Percentiles rank a stretch among this genome's conserved stretches.
phyloP scores from a whole-genome alignment of 2,329 filamentous ascomycete genomes.

The Pseudogymnoascus sp. region DNA sequence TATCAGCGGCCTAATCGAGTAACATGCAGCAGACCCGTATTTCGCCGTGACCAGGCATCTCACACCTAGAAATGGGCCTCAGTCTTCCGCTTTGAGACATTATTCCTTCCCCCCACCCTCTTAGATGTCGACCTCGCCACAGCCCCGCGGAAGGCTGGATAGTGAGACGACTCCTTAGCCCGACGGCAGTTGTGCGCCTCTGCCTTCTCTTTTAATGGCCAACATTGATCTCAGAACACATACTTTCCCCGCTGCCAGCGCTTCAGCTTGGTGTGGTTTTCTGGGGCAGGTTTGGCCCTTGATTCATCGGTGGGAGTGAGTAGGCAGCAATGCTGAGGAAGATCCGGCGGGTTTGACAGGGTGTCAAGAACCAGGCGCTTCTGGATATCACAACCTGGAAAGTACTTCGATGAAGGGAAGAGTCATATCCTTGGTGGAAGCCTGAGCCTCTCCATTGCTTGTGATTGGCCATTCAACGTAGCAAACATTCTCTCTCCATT shows the following conservation, averaged over 20 bases:
- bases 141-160: conserved; percentile 1
- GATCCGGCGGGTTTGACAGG: background rate
- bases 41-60: conserved; percentile 6
- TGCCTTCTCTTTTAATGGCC: background rate
- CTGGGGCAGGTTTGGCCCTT: background rate
- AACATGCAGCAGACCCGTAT: conserved; percentile 8
- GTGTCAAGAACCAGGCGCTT: conserved; percentile 1
- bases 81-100: conserved; percentile 7
- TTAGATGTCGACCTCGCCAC: background rate
- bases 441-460: background rate
- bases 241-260: background rate
- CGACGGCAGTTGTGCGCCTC: conserved; percentile 6
- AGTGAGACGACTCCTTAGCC: background rate
- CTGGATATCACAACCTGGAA: background rate
- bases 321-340: background rate
- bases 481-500: conserved; percentile 3
- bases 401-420: background rate
- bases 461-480: conserved; percentile 4
- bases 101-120: conserved; percentile 8
- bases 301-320: background rate
- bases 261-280: conserved; percentile 1
- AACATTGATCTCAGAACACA: background rate
- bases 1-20: conserved; percentile 5
- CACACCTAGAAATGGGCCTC: background rate
- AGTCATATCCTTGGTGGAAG: conserved; percentile 1